Evolutionary conservation across 2,329 filamentous ascomycete genomes (phyloP), one percentile per base, ranked within the genome.

Genomic region (Nigrograna mackinnonii): DNA sequence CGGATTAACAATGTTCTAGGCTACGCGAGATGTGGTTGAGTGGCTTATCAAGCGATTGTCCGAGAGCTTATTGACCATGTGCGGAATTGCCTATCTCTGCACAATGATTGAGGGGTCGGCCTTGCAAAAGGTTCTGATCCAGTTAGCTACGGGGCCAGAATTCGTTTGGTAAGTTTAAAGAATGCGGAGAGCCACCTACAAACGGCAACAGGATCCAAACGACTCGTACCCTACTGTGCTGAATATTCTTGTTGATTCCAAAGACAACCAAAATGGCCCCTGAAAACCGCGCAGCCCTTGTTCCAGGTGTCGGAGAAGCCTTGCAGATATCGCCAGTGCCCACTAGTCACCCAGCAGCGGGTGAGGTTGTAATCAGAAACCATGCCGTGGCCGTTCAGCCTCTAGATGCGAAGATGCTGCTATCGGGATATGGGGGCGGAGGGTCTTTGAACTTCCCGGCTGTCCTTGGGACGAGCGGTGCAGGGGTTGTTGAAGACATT

Each of bases 401-500:
- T 9, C 47, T 62, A 7, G 53, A 63, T 43, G 51, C 50, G 4
- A 60, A 58, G 30, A 60, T 58, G 47, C 39, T 62, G 14, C 49
- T 54, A 12, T 40, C 44, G 9, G 50, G 50, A 11, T 59, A 62
- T n/a, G 49, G 48, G 4, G 53, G 53, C 14, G 53, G 44, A 2
- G 46, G 54, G 2, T 34, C 49, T 7, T 22, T 60, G 18, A 43
- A 32, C 2, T 56, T 49, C 37, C 52, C 51, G 7, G 47, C 47
- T 11, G 24, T 55, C n/a, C 50, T 62, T 14, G 54, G 52, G 18
- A 52, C 46, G 1, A 55, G 52, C 28, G 50, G 54, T 41, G 58
- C 54, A 2, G 75, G 73, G 6, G 56, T 72, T 0, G 60, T 78
- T 16, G 70, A 77, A 49, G 73, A 73, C 48, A 57, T 77, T 9